These are phyloP conservation scores for Lipomyces sp. DNA, from an alignment of 805 yeast genomes.

Conservation along the genomic window DNA sequence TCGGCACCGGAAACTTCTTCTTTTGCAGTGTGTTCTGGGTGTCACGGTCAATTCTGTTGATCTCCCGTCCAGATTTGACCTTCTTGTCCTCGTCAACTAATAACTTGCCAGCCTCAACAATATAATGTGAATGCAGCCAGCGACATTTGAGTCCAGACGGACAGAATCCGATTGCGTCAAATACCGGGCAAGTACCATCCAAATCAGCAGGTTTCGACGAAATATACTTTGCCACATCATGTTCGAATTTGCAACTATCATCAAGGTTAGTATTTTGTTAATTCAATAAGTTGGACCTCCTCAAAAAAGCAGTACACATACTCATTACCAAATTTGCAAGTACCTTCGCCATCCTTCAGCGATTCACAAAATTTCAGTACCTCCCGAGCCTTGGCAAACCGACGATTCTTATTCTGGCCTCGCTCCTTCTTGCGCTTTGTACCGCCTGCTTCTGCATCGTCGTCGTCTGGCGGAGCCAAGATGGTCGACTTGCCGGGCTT, in stretches of 20 bases:
- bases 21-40: slow-evolving; percentile 58
- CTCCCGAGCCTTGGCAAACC: slow-evolving; percentile 70
- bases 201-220: slow-evolving; percentile 70
- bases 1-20: slow-evolving; percentile 62
- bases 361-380: slow-evolving; percentile 65
- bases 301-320: slow-evolving; percentile 10
- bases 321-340: slow-evolving; percentile 33
- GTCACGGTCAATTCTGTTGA: slow-evolving; percentile 62
- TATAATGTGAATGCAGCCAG: slow-evolving; percentile 77
- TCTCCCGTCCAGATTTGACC: slow-evolving; percentile 55
- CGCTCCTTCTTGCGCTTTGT: slow-evolving; percentile 56
- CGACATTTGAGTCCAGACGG: slow-evolving; percentile 92
- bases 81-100: slow-evolving; percentile 50
- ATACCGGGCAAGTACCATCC: slow-evolving; percentile 84
- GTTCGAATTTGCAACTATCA: slow-evolving; percentile 69
- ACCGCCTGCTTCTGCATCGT: slow-evolving; percentile 50
- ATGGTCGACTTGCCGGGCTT: slow-evolving; percentile 39
- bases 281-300: no score
- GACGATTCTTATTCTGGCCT: slow-evolving; percentile 86
- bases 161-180: slow-evolving; percentile 79
- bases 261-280: not conserved
- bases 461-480: slow-evolving; percentile 53
- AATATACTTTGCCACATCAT: slow-evolving; percentile 71
- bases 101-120: slow-evolving; percentile 51
- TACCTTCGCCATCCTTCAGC: slow-evolving; percentile 48